These are phyloP conservation scores for Jatropha curcas DNA, from an alignment of 345 rosid species.

Conservation along the genomic window DNA sequence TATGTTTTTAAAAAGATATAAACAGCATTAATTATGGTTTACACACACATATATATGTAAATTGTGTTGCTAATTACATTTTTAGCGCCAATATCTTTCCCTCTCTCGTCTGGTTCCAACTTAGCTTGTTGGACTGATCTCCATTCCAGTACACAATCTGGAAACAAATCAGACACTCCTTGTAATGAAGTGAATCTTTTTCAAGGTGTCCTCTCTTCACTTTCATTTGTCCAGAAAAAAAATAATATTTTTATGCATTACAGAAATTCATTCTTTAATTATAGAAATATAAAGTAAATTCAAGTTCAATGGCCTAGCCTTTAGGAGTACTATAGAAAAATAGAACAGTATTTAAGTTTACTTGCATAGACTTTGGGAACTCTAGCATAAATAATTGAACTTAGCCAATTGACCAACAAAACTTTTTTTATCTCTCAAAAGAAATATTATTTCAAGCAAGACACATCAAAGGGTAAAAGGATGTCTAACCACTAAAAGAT, in stretches of 20 bases:
- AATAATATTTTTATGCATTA: background rate
- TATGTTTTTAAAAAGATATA: too few species aligned
- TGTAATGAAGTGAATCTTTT: background rate
- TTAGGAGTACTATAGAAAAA: background rate
- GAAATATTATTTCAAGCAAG: background rate
- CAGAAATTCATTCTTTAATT: background rate
- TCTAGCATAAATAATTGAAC: background rate
- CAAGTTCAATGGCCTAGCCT: background rate
- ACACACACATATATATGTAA: too few species aligned
- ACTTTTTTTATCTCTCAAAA: background rate
- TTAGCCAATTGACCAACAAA: background rate
- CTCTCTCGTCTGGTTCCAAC: slow-evolving; percentile 4
- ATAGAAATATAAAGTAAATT: background rate
- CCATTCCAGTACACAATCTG: background rate
- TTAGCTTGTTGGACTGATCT: background rate
- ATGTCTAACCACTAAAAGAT: background rate
- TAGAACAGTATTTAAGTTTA: background rate
- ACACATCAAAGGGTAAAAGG: background rate
- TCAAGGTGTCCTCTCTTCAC: too few species aligned
- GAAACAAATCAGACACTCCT: background rate
- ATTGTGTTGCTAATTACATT: too few species aligned
- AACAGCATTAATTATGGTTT: too few species aligned
- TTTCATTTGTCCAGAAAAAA: background rate
- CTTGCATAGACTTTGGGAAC: background rate
- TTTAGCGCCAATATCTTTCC: slow-evolving; percentile 20